A percentile compares a stretch with the other conserved stretches of the same genome.
Evolutionary conservation across 805 yeast genomes (phyloP).

Genomic region (Yarrowia sp.): DNA sequence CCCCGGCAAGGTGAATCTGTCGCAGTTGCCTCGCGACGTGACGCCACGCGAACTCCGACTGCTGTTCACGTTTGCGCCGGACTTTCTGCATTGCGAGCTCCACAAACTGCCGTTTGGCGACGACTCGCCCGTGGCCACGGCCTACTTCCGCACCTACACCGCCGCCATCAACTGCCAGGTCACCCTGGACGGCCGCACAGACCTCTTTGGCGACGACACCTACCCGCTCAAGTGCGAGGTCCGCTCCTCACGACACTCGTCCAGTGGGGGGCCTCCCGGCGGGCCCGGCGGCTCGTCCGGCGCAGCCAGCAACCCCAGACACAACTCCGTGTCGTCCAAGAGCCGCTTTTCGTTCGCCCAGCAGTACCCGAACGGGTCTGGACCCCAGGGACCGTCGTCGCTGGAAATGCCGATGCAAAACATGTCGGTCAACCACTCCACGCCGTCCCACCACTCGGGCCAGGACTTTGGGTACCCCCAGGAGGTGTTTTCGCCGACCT

Average conservation of each 20-base stretch:
- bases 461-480: slow-evolving; percentile 37
- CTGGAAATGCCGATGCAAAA: slow-evolving; percentile 38
- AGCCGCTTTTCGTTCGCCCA: slow-evolving; percentile 33
- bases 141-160: slow-evolving; percentile 46
- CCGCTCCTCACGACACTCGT: slow-evolving; percentile 25
- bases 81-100: slow-evolving; percentile 49
- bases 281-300: no score
- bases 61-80: slow-evolving; percentile 53
- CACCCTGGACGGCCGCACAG: slow-evolving; percentile 25
- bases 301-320: slow-evolving; percentile 10
- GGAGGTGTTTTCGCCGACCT: slow-evolving; percentile 45
- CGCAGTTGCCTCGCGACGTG: slow-evolving; percentile 51
- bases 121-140: slow-evolving; percentile 44
- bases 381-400: background rate
- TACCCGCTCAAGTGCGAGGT: slow-evolving; percentile 33
- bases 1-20: slow-evolving; percentile 33
- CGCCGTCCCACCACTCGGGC: slow-evolving; percentile 9
- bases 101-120: slow-evolving; percentile 45
- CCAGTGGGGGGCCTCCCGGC: slow-evolving; percentile 20
- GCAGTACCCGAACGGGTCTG: slow-evolving; percentile 17
- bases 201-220: slow-evolving; percentile 30
- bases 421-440: slow-evolving; percentile 30
- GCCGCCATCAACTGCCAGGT: slow-evolving; percentile 39
- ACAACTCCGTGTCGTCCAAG: slow-evolving; percentile 32
- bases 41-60: slow-evolving; percentile 51